These are phyloP conservation scores for Mortierella sp. DNA, from an alignment of 371 early-diverging fungal species.

Conservation along the genomic window DNA sequence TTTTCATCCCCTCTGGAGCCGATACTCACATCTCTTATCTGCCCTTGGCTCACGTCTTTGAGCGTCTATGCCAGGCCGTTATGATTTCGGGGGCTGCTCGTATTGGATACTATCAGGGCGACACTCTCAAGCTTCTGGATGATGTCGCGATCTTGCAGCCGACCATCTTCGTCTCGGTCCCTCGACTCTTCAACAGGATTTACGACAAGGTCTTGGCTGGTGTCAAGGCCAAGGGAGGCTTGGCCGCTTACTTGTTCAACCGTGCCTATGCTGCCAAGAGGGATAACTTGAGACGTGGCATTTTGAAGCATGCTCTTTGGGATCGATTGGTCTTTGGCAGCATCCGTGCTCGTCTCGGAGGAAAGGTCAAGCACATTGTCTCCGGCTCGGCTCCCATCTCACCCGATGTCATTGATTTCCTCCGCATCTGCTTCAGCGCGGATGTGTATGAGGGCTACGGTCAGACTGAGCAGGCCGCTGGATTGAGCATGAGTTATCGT, in stretches of 20 bases:
- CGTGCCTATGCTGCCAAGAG: conserved; percentile 87
- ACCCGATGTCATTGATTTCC: conserved; percentile 88
- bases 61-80: conserved; percentile 67
- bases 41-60: conserved; percentile 95
- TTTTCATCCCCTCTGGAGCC: conserved; percentile 80
- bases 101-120: conserved; percentile 89
- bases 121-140: conserved; percentile 90
- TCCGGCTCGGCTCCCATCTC: conserved; percentile 92
- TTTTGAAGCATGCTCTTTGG: conserved; percentile 82
- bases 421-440: conserved; percentile 88
- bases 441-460: conserved; percentile 96
- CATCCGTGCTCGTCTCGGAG: conserved; percentile 92
- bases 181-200: conserved; percentile 96
- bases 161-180: conserved; percentile 96
- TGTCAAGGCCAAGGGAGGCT: conserved; percentile 85
- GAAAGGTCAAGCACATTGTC: conserved; percentile 83
- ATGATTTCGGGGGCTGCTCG: conserved; percentile 71
- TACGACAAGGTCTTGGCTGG: conserved; percentile 93
- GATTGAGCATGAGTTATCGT: conserved; percentile 69
- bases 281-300: conserved; percentile 65
- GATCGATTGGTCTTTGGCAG: conserved; percentile 87
- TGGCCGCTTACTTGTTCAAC: conserved; percentile 85
- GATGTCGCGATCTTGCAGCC: conserved; percentile 93
- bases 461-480: conserved; percentile 93
- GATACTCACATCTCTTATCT: conserved; percentile 94